Evolutionary conservation across 352 stramenopile genomes (phyloP), one percentile per base, ranked within the genome.

Genomic region (Heterotrichella gracilis): DNA sequence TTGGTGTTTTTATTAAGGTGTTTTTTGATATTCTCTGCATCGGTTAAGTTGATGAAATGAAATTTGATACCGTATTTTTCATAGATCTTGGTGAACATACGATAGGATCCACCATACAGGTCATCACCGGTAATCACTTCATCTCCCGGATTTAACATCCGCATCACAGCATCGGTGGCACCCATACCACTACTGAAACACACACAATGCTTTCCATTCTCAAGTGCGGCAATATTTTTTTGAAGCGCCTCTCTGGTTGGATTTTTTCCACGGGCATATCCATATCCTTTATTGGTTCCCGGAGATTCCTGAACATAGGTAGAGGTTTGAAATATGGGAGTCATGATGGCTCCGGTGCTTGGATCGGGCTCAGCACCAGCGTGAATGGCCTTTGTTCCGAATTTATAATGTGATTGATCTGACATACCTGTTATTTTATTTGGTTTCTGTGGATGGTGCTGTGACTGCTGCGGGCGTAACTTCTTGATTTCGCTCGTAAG

Each of bases 101-200:
- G 86, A 69, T 94, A 87, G 19, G 39, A 92, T 25, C 91, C 90
- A 68, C 93, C 90, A 77, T 97, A 97, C 20, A 89, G 84, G 75
- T 96, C 89, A 67, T 91, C 80, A 22, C 84, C 90, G 23, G 94
- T 71, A 22, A 97, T 74, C 40, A 96, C 84, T 67, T 90, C 82
- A 69, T 94, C 80, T n/a, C 86, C 86, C 0, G 79, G 76, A 68
- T 85, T 80, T 25, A 90, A 84, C 19, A 94, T 79, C 25, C 90
- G 80, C 1, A 86, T 20, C 63, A 96, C 81, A 1, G 88, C 81
- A 14, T 84, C 86, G n/a, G 89, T 80, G 14, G 88, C 90, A 4
- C 88, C 88, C 87, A 97, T 95, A 70, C 90, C 90, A 22, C 13
- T 17, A 17, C 13, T 17, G 13, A 19, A 17, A 19, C 13, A 13